phyloP scores from a whole-genome alignment of 805 yeast species.

The Monosporozyma servazzii region DNA sequence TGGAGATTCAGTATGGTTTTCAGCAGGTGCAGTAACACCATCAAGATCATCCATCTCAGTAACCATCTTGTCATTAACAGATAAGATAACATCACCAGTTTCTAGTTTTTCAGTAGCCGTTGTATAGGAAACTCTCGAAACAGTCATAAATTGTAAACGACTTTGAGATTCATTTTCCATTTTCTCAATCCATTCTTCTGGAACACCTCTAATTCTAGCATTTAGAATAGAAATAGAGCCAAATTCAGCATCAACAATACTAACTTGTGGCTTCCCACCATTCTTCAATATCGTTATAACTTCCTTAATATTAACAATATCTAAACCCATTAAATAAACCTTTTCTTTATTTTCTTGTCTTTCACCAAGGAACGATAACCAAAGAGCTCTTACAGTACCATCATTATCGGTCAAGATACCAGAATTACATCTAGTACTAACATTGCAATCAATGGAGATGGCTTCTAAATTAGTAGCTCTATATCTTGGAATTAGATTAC shows the following conservation, averaged over 20 bases:
- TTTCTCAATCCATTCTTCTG: slow-evolving; percentile 68
- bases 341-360: slow-evolving; percentile 52
- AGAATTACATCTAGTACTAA: slow-evolving; percentile 64
- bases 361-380: slow-evolving; percentile 81
- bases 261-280: slow-evolving; percentile 45
- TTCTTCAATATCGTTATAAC: slow-evolving; percentile 47
- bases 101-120: slow-evolving; percentile 29
- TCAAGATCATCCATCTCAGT: slow-evolving; percentile 61
- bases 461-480: slow-evolving; percentile 80
- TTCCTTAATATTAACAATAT: slow-evolving; percentile 52
- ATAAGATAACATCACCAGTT: slow-evolving; percentile 69
- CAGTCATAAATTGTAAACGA: slow-evolving; percentile 64
- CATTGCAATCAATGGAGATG: slow-evolving; percentile 60
- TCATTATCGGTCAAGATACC: slow-evolving; percentile 71
- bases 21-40: slow-evolving; percentile 30
- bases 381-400: slow-evolving; percentile 74
- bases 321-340: slow-evolving; percentile 65
- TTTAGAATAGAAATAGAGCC: slow-evolving; percentile 56
- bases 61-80: slow-evolving; percentile 57
- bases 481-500: slow-evolving; percentile 65
- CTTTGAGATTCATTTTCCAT: slow-evolving; percentile 57
- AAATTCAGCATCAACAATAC: slow-evolving; percentile 75
- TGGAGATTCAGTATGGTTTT: slow-evolving; percentile 31
- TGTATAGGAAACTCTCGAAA: slow-evolving; percentile 55
- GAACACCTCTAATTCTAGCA: slow-evolving; percentile 81